Evolutionary conservation across 257 asterid species (phyloP).

Genomic region (Plantago major): DNA sequence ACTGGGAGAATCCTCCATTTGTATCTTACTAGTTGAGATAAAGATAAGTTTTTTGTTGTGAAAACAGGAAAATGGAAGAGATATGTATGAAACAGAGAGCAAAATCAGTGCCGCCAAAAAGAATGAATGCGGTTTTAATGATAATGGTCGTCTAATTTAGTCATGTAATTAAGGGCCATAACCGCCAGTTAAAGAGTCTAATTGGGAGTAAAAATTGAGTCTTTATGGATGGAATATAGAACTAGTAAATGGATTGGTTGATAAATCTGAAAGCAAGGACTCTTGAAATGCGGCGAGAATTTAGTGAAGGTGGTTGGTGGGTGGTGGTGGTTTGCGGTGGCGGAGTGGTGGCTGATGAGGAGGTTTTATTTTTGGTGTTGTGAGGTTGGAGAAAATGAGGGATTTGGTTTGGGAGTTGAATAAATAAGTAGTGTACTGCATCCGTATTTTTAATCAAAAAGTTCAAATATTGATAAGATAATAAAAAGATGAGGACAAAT

Average conservation of each 20-base stretch:
- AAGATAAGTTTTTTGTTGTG: not conserved
- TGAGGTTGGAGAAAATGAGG: not conserved
- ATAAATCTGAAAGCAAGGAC: conserved; percentile 15
- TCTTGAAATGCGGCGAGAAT: conserved; percentile 15
- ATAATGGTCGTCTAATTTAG: conserved; percentile 24
- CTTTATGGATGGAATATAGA: not conserved
- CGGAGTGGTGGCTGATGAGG: conserved; percentile 14
- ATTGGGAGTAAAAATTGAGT: not conserved
- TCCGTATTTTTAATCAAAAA: no score
- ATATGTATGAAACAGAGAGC: conserved; percentile 15
- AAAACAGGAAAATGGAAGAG: conserved; percentile 3
- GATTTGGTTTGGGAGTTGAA: no score
- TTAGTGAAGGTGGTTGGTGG: conserved; percentile 11
- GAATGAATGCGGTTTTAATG: conserved; percentile 28
- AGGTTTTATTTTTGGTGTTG: not conserved
- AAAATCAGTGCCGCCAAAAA: conserved; percentile 45
- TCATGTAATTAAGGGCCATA: conserved; percentile 18
- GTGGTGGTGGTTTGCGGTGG: conserved; percentile 9
- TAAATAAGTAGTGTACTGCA: no score
- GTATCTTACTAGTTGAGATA: not conserved
- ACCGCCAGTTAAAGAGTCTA: not conserved
- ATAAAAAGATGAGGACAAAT: no score
- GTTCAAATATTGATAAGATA: no score
- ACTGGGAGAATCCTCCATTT: conserved; percentile 36
- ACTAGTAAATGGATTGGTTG: no score